A percentile compares a stretch with the other conserved stretches of the same genome.
phyloP scores from a whole-genome alignment of 495 filamentous ascomycete genomes.

The Hyaloscypha hepaticicola region DNA sequence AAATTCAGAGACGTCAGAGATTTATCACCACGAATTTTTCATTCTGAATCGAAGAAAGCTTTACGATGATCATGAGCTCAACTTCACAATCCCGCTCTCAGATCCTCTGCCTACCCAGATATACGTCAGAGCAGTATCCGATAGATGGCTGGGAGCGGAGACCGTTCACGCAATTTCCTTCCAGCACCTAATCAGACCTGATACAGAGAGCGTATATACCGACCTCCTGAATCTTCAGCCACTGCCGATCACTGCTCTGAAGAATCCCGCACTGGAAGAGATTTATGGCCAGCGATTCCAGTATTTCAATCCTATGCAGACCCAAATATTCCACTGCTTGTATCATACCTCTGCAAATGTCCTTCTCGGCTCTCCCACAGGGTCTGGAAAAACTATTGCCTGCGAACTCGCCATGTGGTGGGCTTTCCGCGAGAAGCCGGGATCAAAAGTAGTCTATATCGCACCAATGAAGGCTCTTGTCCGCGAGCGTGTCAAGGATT shows the following conservation, averaged over 20 bases:
- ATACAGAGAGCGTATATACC: constrained; percentile 96
- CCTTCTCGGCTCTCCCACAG: constrained; percentile 93
- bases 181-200: constrained; percentile 94
- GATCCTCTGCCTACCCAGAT: constrained; percentile 94
- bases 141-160: constrained; percentile 97
- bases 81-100: constrained; percentile 93
- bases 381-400: constrained; percentile 95
- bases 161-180: constrained; percentile 94
- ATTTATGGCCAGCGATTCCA: constrained; percentile 86
- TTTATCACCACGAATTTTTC: constrained; percentile 97
- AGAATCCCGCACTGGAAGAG: constrained; percentile 83
- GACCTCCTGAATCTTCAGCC: constrained; percentile 91
- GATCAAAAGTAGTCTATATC: constrained; percentile 98
- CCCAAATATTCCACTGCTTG: constrained; percentile 93
- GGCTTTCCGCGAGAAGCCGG: constrained; percentile 94
- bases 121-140: constrained; percentile 89
- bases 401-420: constrained; percentile 99
- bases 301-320: constrained; percentile 99
- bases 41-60: constrained; percentile 86
- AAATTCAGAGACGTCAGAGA: constrained; percentile 95
- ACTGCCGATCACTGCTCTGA: constrained; percentile 80
- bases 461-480: constrained; percentile 99
- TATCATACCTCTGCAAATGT: constrained; percentile 92
- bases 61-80: constrained; percentile 91
- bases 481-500: constrained; percentile 94